These are phyloP conservation scores for Stereocaulon alpinum DNA, from an alignment of 495 filamentous ascomycete genomes.

Conservation along the genomic window DNA sequence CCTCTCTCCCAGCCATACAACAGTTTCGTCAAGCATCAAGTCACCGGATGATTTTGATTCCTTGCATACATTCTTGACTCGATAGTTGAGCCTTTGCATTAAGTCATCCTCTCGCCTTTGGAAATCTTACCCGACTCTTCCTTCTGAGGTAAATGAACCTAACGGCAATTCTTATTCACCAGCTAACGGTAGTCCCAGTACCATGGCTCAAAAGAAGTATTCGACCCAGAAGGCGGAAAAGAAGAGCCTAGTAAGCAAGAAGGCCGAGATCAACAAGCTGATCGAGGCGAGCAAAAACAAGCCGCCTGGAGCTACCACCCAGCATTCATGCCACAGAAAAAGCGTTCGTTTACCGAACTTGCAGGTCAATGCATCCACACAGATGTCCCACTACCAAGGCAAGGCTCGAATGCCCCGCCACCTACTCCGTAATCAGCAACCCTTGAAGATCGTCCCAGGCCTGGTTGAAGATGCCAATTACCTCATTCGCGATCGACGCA, in stretches of 20 bases:
- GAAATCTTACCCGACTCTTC: background rate
- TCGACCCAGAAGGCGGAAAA: background rate
- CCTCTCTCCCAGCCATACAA: too few species aligned
- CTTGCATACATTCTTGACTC: too few species aligned
- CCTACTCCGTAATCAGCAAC: background rate
- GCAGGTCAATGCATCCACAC: background rate
- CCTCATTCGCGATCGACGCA: background rate
- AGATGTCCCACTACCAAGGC: background rate
- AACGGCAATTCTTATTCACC: background rate
- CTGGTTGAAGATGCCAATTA: background rate
- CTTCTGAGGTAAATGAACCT: background rate
- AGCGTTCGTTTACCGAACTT: background rate
- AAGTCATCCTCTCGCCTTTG: background rate
- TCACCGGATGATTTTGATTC: too few species aligned
- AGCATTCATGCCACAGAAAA: background rate
- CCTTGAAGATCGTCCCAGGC: conserved; percentile 4
- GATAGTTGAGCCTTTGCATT: too few species aligned
- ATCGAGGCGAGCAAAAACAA: background rate
- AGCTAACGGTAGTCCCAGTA: too few species aligned
- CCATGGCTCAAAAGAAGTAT: conserved; percentile 3
- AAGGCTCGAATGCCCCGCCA: background rate
- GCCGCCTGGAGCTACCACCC: background rate
- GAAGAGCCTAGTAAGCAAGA: conserved; percentile 3
- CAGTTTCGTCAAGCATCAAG: too few species aligned
- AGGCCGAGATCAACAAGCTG: conserved; percentile 9